Evolutionary conservation across 108 stramenopile species (phyloP), one percentile per base, ranked within the genome.

Genomic region (Bacterosira constricta): DNA sequence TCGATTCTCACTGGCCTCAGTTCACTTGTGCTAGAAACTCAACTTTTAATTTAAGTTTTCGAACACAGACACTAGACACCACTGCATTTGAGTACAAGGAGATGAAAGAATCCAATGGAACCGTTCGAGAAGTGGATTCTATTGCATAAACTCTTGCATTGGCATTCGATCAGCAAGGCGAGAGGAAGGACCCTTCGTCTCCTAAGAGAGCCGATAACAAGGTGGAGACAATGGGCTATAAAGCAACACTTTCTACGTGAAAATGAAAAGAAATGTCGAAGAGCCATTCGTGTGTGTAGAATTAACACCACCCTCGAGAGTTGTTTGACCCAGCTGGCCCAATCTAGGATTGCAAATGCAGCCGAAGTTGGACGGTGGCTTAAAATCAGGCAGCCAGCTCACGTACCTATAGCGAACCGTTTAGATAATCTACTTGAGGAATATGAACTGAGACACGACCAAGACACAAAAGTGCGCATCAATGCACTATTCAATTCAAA

Each of bases 231-330:
- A 1, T 11, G 15, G 37, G 13, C 58, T 3, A 34, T 31, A 21
- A 37, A 49, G 9, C 31, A 69, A 34, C 55, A 37, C n/a, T 17
- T 30, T 17, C 58, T 56, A 18, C 36, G 31, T 4, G 7, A 20
- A 29, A 25, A 30, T 15, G 63, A 50, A 18, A 65, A 20, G 6
- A 10, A 50, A 11, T 47, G 49, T 10, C 5, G 47, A 27, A 50
- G 49, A 44, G 49, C 49, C 18, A 31, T 65, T 23, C 63, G 63
- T 36, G 49, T 49, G 18, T 46, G 31, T 31, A 44, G 63, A n/a
- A 45, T 45, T 1, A 11, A 35, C 4, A 32, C 32, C 32, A 30
- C 17, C 15, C 32, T 65, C 13, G 34, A 51, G 21, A 18, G 34
- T 29, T 65, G 63, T 34, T 36, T 45, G 6, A 4, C 7, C 6